Percentiles rank a stretch among this genome's conserved stretches.
Conservation (phyloP, 1,284 basidiomycete genomes). For the Ceratobasidium sp. region DNA sequence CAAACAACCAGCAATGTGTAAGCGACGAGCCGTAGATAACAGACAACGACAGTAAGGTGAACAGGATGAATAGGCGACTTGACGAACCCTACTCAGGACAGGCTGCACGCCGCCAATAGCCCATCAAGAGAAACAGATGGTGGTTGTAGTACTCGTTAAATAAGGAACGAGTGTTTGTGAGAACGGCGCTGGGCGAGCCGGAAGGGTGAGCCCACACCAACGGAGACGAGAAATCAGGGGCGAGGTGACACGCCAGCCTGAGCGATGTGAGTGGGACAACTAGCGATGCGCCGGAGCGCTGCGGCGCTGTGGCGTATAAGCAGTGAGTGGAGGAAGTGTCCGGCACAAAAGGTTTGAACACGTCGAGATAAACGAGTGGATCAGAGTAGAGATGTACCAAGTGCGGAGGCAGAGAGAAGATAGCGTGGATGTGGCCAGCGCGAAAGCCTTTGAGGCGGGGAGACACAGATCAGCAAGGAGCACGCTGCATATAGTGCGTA, state of each 20-base stretch:
- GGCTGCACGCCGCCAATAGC: neutral
- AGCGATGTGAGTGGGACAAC: neutral
- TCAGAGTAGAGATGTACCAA: neutral
- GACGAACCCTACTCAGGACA: too few species aligned
- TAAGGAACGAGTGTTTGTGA: neutral
- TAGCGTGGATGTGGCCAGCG: conserved; percentile 9
- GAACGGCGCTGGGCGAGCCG: neutral
- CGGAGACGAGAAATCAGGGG: too few species aligned
- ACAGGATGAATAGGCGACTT: too few species aligned
- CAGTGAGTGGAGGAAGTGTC: neutral
- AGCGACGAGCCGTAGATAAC: too few species aligned
- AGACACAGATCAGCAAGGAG: too few species aligned
- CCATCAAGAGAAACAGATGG: neutral
- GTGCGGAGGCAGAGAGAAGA: conserved; percentile 1
- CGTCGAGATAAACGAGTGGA: conserved; percentile 23
- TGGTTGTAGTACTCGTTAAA: neutral
- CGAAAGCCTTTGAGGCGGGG: neutral
- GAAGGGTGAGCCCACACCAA: neutral
- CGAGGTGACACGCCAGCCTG: neutral
- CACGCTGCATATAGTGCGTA: neutral
- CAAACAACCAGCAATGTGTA: too few species aligned
- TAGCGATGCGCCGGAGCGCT: neutral
- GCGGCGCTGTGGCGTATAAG: neutral
- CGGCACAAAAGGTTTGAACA: conserved; percentile 8
- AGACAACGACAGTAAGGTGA: too few species aligned